Evolutionary conservation across 177 flowering plant species (phyloP).

Genomic region (Telopea speciosissima): DNA sequence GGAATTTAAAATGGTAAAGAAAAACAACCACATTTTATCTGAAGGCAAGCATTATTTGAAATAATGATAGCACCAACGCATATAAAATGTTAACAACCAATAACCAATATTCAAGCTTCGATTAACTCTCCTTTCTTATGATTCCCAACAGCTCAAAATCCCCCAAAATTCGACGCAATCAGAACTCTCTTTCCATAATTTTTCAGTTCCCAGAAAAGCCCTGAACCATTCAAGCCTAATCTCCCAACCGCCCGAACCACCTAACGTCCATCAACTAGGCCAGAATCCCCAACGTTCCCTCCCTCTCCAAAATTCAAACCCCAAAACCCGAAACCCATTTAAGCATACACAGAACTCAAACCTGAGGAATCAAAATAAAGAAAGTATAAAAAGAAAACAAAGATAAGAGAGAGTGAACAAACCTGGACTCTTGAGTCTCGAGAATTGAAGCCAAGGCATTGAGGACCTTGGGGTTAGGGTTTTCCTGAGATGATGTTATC

Average conservation of each 20-base stretch:
- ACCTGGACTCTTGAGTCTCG: slow-evolving; percentile 78
- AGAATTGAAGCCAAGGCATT: slow-evolving; percentile 82
- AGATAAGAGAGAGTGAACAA: no score
- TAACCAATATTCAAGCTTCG: not conserved
- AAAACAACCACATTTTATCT: not conserved
- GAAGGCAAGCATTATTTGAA: not conserved
- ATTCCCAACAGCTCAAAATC: no score
- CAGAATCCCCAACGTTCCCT: not conserved
- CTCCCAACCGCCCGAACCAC: not conserved
- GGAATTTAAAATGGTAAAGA: not conserved
- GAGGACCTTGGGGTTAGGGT: slow-evolving; percentile 66
- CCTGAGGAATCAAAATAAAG: not conserved
- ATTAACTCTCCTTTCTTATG: not conserved
- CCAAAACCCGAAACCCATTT: not conserved
- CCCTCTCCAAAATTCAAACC: not conserved
- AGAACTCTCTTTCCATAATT: not conserved
- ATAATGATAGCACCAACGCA: not conserved
- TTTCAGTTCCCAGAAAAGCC: not conserved
- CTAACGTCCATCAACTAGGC: not conserved
- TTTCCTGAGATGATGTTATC: slow-evolving; percentile 54
- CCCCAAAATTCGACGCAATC: no score
- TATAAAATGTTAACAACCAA: not conserved
- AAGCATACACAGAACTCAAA: not conserved
- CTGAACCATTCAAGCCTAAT: not conserved
- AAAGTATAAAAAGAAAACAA: not conserved